Evolutionary conservation across 805 yeast genomes (phyloP).

Genomic region (Hanseniaspora nectarophila): DNA sequence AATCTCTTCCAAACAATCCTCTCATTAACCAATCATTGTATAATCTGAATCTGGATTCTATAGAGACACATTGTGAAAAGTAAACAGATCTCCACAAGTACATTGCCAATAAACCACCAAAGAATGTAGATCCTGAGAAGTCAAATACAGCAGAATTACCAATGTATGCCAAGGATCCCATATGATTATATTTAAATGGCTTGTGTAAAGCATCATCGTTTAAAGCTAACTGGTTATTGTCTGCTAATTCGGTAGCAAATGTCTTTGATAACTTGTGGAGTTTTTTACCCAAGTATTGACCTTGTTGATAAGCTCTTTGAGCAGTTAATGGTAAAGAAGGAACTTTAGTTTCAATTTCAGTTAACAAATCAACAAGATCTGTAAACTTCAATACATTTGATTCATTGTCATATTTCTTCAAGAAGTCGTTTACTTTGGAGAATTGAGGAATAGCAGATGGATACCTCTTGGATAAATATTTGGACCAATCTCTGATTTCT

Average conservation of each 20-base stretch:
- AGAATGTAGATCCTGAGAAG: conserved; percentile 46
- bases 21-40: conserved; percentile 61
- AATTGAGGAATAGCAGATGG: conserved; percentile 52
- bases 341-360: conserved; percentile 48
- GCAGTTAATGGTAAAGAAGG: conserved; percentile 65
- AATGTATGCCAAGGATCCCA: conserved; percentile 57
- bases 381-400: conserved; percentile 42
- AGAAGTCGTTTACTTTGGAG: conserved; percentile 37
- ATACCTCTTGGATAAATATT: conserved; percentile 38
- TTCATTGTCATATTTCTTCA: conserved; percentile 41
- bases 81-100: conserved; percentile 62
- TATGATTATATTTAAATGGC: conserved; percentile 52
- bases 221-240: conserved; percentile 3
- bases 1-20: conserved; percentile 44
- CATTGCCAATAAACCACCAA: conserved; percentile 60
- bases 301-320: conserved; percentile 63
- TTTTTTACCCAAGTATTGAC: conserved; percentile 51
- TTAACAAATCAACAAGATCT: conserved; percentile 40
- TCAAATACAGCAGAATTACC: conserved; percentile 65
- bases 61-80: conserved; percentile 54
- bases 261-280: conserved; percentile 41
- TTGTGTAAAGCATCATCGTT: conserved; percentile 40
- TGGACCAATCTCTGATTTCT: conserved; percentile 40
- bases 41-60: conserved; percentile 50
- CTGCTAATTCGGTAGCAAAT: conserved; percentile 19